Evolutionary conservation across 2,329 filamentous ascomycete species (phyloP), one percentile per base, ranked within the genome.

Genomic region (Pseudogymnoascus destructans): DNA sequence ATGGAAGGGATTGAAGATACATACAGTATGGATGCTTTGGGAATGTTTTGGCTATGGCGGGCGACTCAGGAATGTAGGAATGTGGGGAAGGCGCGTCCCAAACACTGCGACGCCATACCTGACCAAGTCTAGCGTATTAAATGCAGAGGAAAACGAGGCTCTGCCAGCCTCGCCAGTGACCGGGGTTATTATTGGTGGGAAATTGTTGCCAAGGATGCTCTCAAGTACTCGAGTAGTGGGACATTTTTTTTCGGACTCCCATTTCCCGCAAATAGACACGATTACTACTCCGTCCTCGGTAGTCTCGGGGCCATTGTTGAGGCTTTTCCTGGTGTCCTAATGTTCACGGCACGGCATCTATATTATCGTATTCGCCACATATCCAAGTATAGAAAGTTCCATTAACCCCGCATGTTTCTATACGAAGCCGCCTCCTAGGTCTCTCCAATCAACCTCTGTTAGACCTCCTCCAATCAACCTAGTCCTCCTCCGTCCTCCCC

Each of bases 61-160:
- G 21, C 40, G 40, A 46, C 11, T 46, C 40, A 25, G 15, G 40
- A 46, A 46, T 46, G 21, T 46, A 25, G 15, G 40, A 46, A 46
- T 46, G 21, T 46, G 40, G 40, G 40, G 40, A 46, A 25, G 40
- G 40, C 40, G 6, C 21, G 40, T 10, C 40, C 40, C 40, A 13
- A 46, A 42, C 25, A 25, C 25, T 46, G 11, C 11, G 40, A 46
- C 19, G 40, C 40, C 40, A 46, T 23, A 4, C 40, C 40, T 5
- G 11, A 25, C 2, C 8, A 3, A 25, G 40, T n/a, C 40, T 46
- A 25, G 40, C 21, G 19, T 11, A 2, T 5, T 1, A 46, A 46
- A n/a, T 46, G 40, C 40, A 11, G 40, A 46, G 40, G 40, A 46
- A 25, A 46, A 46, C 40, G 40, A 46, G 40, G 40, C 40, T 46